Base-by-base conservation (phyloP, 2,329 filamentous ascomycete species). In the Cadophora sp. region DNA sequence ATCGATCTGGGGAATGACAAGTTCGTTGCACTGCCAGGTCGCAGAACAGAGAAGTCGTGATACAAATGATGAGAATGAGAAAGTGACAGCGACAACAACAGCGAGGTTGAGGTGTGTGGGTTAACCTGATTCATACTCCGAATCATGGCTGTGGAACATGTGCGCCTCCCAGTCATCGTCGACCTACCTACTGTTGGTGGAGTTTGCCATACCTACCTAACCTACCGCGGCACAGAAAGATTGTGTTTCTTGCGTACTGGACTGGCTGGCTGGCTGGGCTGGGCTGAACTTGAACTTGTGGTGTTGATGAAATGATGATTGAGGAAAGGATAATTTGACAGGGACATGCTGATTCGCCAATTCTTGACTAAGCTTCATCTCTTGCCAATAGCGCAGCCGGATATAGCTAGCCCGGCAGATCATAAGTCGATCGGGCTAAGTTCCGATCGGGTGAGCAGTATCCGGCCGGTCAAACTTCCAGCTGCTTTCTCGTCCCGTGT, bases 351-450 rank as follows among this genome's bases (percentile, higher is more conserved):
- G 62, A 65, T 65, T 65, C 24, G 62, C 26, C 62, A 65, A 31
- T 58, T 29, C 51, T 50, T 16, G 24, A n/a, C 51, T 58, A 50
- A 50, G 37, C 51, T 58, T 50, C 26, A n/a, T 40, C 62, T 9
- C 34, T 24, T 43, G 6, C 19, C 62, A 58, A 65, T 65, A 65
- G 62, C 55, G 37, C 8, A 12, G n/a, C 62, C 26, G 7, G 26
- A 58, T 50, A 48, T 31, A 48, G 62, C 22, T 65, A 65, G 62
- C 22, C 19, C 24, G n/a, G 62, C 40, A n/a, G 62, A 65, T 65
- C 62, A 29, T 56, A 43, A 9, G 22, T 48, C 34, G 62, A 64
- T 56, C 37, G 37, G 26, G 24, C 22, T n/a, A 31, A 62, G 55
- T 37, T 59, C 55, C 51, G 51, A 55, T 55, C 40, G 37, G 40